Evolutionary conservation across 2,329 filamentous ascomycete species (phyloP), one percentile per base, ranked within the genome.

Genomic region (Xylariaceae sp.): DNA sequence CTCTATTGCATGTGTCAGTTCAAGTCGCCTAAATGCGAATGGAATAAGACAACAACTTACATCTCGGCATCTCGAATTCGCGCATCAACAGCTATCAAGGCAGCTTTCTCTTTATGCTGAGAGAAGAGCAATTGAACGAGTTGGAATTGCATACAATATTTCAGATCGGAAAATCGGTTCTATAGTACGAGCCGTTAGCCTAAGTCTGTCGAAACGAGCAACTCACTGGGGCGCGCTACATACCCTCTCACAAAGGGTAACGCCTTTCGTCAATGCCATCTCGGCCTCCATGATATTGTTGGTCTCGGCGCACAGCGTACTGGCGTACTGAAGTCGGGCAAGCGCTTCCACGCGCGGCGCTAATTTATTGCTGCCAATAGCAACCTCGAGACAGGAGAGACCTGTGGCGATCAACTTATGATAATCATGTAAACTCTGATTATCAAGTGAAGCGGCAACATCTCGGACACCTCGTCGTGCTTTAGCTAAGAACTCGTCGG

Each of bases 101-200:
- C 88, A 1, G 88, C 88, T 67, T 88, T 89, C 55, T 83, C 83
- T 64, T 85, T 90, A 48, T 85, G 82, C 67, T 88, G 86, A 65
- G 87, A 89, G 59, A 68, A 70, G 4, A 90, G 77, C 1, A 89
- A 81, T 65, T 88, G 87, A 53, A 87, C 80, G 60, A 88, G 82
- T 13, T 91, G 76, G 70, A 90, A 89, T 64, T 90, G 84, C 81
- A 91, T 90, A 62, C 84, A 85, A 72, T 91, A 91, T 71, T 90
- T 91, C 45, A 92, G 73, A 66, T 92, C 89, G 30, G 75, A 68
- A 61, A 85, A 80, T 51, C 81, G 79, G 62, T 84, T 82, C 76
- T 84, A 42, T 6, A 15, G 9, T 37, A 35, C 15, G 23, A 51
- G 23, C 39, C 42, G 61, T 69, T 73, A 76, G 68, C 71, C 15